Evolutionary conservation across 805 yeast genomes (phyloP).

Genomic region (Sugiyamaella boreocaroliniensis): DNA sequence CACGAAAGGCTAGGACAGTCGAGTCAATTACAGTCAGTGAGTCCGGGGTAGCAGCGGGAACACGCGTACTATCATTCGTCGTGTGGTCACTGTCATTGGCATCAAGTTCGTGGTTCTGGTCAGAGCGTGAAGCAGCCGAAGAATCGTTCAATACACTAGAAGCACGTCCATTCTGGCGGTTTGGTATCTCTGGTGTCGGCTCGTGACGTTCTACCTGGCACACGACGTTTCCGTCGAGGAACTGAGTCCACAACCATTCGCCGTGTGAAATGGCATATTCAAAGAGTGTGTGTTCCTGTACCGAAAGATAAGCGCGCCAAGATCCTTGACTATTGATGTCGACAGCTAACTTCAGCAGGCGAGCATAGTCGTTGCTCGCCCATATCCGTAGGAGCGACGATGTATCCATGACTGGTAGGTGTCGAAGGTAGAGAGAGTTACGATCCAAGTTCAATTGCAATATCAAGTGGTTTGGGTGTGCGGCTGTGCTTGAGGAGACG

Average conservation of each 20-base stretch:
- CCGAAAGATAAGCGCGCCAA: conserved; percentile 33
- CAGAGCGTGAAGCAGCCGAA: background rate
- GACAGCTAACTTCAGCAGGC: conserved; percentile 20
- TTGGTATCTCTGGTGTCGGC: background rate
- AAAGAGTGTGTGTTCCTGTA: conserved; percentile 34
- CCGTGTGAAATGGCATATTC: conserved; percentile 27
- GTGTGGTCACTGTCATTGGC: background rate
- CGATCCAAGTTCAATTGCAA: background rate
- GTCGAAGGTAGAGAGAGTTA: background rate
- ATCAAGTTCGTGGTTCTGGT: background rate
- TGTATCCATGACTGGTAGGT: background rate
- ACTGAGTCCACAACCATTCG: conserved; percentile 29
- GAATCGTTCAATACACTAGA: background rate
- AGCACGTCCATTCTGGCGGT: background rate
- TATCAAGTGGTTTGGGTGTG: background rate
- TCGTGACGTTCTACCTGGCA: conserved; percentile 17
- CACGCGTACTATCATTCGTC: background rate
- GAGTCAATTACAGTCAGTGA: conserved; percentile 25
- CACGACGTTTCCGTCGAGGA: conserved; percentile 27
- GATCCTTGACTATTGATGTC: conserved; percentile 25
- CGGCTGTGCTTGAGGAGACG: background rate
- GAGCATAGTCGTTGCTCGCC: conserved; percentile 15
- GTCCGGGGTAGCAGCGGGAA: background rate
- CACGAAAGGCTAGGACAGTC: conserved; percentile 31
- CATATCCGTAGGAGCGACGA: conserved; percentile 14